phyloP scores from a whole-genome alignment of 306 rosid species.

The Cucumis cinereus region DNA sequence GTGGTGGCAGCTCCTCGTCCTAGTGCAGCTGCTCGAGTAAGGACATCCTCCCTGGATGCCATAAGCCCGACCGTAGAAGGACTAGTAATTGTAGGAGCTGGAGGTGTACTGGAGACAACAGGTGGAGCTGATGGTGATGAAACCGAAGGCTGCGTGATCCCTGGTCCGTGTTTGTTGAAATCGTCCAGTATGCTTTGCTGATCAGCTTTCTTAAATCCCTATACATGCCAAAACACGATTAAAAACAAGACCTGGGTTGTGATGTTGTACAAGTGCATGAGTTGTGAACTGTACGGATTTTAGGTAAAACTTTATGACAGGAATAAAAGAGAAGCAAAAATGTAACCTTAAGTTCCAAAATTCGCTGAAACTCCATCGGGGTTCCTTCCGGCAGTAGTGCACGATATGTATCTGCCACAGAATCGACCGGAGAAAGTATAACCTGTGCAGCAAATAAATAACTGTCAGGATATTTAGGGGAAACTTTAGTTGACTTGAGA shows the following conservation, averaged over 20 bases:
- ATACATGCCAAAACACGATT: constrained; percentile 12
- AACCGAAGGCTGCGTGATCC: constrained; percentile 57
- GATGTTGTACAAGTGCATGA: background rate
- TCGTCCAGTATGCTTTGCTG: constrained; percentile 86
- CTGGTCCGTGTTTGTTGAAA: constrained; percentile 88
- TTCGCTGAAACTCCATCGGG: constrained; percentile 94
- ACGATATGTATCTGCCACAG: constrained; percentile 92
- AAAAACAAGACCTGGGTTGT: background rate
- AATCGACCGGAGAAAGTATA: constrained; percentile 88
- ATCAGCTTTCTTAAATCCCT: constrained; percentile 89
- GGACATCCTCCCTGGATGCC: constrained; percentile 74
- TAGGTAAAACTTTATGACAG: background rate
- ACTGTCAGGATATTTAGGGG: background rate
- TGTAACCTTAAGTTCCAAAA: constrained; percentile 89
- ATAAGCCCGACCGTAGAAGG: constrained; percentile 42
- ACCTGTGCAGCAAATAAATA: constrained; percentile 39
- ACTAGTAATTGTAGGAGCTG: constrained; percentile 36
- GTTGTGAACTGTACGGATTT: background rate
- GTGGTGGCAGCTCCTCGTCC: constrained; percentile 99
- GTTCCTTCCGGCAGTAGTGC: constrained; percentile 98
- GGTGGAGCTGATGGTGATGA: constrained; percentile 34
- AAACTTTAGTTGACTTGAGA: background rate
- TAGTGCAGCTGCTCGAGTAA: constrained; percentile 91
- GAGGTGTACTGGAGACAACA: constrained; percentile 22
- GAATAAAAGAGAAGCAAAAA: background rate